phyloP scores from a whole-genome alignment of 148 eudicot species.

The Nyssa sinensis region DNA sequence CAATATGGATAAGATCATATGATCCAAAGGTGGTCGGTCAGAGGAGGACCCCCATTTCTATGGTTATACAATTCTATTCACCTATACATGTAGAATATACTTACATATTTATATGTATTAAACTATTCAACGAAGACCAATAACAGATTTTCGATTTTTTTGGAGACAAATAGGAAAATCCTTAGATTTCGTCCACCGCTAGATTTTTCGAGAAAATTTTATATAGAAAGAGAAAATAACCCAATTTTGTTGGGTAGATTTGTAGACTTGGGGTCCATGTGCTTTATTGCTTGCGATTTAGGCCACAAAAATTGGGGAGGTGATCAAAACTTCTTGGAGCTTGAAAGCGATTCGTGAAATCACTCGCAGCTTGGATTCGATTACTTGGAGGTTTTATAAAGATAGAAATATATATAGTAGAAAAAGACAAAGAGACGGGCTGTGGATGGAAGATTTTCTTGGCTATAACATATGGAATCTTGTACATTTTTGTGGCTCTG shows the following conservation, averaged over 20 bases:
- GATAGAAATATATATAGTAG: background rate
- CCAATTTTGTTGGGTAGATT: background rate
- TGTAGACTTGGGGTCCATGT: background rate
- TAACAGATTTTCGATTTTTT: background rate
- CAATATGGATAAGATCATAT: constrained; percentile 6
- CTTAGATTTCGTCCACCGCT: background rate
- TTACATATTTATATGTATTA: background rate
- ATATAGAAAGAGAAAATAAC: too few relatives aligned
- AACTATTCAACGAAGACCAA: background rate
- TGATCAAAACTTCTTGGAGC: constrained; percentile 3
- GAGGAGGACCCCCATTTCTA: background rate
- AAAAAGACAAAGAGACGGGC: background rate
- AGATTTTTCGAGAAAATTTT: too few relatives aligned
- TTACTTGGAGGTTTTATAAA: background rate
- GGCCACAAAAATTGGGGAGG: background rate
- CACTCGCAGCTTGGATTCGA: background rate
- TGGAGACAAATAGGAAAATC: background rate
- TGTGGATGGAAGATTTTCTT: constrained; percentile 9
- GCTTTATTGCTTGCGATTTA: background rate
- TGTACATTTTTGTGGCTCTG: background rate
- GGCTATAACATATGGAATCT: background rate
- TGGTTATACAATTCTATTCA: constrained; percentile 3
- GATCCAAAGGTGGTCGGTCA: background rate
- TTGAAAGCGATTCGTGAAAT: constrained; percentile 4
- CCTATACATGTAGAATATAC: background rate